Conservation (phyloP, 2,329 filamentous ascomycete species). For the Claviceps digitariae region DNA sequence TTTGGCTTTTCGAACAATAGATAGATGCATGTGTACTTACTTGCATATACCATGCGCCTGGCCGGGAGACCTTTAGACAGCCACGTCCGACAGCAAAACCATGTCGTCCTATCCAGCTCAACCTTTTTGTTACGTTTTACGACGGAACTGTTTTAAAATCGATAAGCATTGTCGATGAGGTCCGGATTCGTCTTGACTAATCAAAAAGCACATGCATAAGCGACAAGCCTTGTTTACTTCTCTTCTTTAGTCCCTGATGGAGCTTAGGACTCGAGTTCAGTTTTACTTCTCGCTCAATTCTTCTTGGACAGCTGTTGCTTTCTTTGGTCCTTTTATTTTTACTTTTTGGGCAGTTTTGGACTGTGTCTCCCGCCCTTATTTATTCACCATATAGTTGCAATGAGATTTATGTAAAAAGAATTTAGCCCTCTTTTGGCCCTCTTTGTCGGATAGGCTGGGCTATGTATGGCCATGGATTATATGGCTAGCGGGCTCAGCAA, state of each 20-base stretch:
- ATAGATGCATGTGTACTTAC: too few species aligned
- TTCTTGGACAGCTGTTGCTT: background rate
- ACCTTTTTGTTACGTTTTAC: slow-evolving; percentile 5
- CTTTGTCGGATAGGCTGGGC: too few species aligned
- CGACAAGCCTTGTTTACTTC: background rate
- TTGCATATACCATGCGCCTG: slow-evolving; percentile 10
- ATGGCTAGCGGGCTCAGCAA: too few species aligned
- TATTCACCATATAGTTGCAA: too few species aligned
- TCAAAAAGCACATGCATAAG: background rate
- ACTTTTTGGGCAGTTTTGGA: background rate
- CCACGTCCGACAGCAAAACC: background rate
- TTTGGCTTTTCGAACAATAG: slow-evolving; percentile 33
- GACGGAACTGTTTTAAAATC: slow-evolving; percentile 7
- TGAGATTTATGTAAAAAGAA: too few species aligned
- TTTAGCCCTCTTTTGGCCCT: too few species aligned
- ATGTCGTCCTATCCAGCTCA: background rate
- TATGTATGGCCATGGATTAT: too few species aligned
- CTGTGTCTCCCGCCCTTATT: too few species aligned
- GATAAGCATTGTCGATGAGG: background rate
- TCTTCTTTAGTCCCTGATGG: background rate
- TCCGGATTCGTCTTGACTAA: background rate
- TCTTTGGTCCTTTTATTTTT: background rate
- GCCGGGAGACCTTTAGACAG: background rate
- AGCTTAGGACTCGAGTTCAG: background rate
- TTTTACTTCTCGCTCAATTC: background rate